Conservation (phyloP, 352 stramenopile genomes). For the Achlya hypogyna region DNA sequence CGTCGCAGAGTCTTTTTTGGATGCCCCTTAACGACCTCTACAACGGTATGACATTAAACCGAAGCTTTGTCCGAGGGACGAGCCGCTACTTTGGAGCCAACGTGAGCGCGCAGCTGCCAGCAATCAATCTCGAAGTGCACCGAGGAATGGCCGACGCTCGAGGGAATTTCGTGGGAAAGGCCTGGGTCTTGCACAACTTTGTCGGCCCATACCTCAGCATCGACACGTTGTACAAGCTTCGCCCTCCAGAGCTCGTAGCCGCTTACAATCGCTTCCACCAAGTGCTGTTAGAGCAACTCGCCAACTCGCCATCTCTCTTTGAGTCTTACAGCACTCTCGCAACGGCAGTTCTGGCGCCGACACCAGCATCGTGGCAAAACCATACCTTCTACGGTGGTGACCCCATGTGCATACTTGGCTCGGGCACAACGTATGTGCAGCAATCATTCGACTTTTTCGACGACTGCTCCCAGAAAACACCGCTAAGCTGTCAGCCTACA, state of each 20-base stretch:
- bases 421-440: not conserved
- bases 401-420: not conserved
- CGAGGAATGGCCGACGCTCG: not conserved
- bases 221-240: not conserved
- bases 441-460: not conserved
- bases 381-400: constrained; percentile 1
- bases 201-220: not conserved
- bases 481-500: not conserved
- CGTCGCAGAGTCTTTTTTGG: not conserved
- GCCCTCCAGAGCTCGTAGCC: not conserved
- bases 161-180: not conserved
- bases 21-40: not conserved
- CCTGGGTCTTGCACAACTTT: not conserved
- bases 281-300: not conserved
- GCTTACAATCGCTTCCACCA: not conserved
- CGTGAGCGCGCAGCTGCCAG: not conserved
- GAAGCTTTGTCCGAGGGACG: not conserved
- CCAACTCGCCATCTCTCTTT: not conserved
- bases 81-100: not conserved
- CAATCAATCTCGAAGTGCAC: not conserved
- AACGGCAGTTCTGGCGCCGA: not conserved
- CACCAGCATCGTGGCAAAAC: not conserved
- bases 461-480: not conserved
- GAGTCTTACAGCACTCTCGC: not conserved
- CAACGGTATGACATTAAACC: not conserved